Conservation (phyloP, 257 asterid genomes). For the Fraxinus excelsior region DNA sequence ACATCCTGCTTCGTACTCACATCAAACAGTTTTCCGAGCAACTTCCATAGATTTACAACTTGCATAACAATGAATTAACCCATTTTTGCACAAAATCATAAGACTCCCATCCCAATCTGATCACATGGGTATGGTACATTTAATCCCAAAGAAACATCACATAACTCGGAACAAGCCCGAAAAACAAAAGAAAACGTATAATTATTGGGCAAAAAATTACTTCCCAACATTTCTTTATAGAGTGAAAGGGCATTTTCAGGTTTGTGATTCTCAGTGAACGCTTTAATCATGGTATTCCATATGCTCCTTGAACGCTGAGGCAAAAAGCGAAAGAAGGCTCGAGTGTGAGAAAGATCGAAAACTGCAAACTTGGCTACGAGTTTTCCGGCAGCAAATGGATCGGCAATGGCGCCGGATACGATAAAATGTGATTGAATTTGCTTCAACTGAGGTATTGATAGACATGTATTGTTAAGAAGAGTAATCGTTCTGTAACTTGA, state of each 20-base stretch:
- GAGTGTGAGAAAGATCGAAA: constrained; percentile 25
- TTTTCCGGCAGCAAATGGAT: constrained; percentile 34
- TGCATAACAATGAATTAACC: constrained; percentile 55
- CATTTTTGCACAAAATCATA: constrained; percentile 63
- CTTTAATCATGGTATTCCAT: constrained; percentile 51
- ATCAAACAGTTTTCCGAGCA: constrained; percentile 51
- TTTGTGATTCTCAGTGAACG: constrained; percentile 37
- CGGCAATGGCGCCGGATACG: constrained; percentile 40
- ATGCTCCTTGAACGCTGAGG: constrained; percentile 31
- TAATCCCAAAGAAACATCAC: constrained; percentile 31
- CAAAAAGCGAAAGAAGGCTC: constrained; percentile 29
- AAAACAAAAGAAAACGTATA: constrained; percentile 56
- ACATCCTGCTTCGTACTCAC: constrained; percentile 36
- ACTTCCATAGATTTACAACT: constrained; percentile 27
- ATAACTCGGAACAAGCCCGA: constrained; percentile 43
- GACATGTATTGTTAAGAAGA: constrained; percentile 24
- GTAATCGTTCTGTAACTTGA: constrained; percentile 27
- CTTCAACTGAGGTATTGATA: constrained; percentile 41
- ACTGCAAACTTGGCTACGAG: constrained; percentile 38
- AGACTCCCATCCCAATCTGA: constrained; percentile 55
- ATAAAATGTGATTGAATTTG: constrained; percentile 53
- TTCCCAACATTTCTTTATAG: constrained; percentile 43
- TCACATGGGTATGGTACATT: constrained; percentile 46
- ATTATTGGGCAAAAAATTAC: constrained; percentile 41
- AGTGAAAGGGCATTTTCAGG: constrained; percentile 37